phyloP scores from a whole-genome alignment of 352 stramenopile species.

The Pythium grandisporangium region DNA sequence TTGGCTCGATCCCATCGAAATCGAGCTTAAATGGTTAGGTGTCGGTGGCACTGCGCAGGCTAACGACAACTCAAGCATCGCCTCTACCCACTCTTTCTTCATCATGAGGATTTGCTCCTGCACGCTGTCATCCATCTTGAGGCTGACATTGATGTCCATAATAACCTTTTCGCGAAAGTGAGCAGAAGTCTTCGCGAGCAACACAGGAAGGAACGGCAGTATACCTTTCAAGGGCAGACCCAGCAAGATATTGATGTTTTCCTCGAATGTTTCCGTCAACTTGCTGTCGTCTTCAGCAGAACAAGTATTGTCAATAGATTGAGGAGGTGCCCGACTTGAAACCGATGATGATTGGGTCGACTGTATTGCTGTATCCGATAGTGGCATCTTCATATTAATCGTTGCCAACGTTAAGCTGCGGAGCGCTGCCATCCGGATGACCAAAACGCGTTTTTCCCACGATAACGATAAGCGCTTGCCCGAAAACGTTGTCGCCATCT shows the following conservation, averaged over 20 bases:
- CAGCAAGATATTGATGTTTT: constrained; percentile 46
- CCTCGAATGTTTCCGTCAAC: constrained; percentile 38
- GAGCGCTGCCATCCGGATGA: constrained; percentile 56
- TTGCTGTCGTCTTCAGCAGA: neutral
- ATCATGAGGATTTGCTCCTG: constrained; percentile 69
- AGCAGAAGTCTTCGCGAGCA: constrained; percentile 40
- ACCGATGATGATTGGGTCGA: too few relatives aligned
- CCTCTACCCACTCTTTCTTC: constrained; percentile 67
- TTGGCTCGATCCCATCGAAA: constrained; percentile 35
- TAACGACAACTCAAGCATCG: constrained; percentile 60
- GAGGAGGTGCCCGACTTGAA: too few relatives aligned
- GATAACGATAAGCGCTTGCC: constrained; percentile 56
- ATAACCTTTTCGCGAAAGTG: constrained; percentile 67
- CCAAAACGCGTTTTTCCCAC: constrained; percentile 63
- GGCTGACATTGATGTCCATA: constrained; percentile 83
- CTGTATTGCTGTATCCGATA: neutral
- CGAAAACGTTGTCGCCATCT: constrained; percentile 47
- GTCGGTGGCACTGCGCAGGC: too few relatives aligned
- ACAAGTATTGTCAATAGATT: too few relatives aligned
- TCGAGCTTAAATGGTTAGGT: too few relatives aligned
- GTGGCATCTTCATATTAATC: neutral
- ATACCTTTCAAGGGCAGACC: constrained; percentile 54
- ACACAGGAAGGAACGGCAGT: constrained; percentile 59
- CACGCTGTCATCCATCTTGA: constrained; percentile 68
- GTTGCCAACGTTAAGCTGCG: constrained; percentile 28